Base-by-base conservation (phyloP, 179 eudicot genomes). In the Monotropa hypopitys region DNA sequence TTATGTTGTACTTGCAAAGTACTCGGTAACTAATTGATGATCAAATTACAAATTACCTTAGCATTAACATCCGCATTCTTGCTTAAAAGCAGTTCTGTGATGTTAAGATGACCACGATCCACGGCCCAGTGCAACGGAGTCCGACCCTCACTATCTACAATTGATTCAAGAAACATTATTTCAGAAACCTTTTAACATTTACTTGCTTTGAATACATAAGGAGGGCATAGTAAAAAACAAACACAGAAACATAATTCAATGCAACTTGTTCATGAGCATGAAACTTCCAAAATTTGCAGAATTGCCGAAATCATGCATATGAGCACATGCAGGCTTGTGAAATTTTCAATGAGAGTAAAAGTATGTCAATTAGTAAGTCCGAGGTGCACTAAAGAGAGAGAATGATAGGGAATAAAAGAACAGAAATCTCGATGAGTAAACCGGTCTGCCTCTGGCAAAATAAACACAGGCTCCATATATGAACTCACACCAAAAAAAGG, bases 91-190 rank as follows among this genome's bases (percentile, higher is more conserved):
- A 87, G 80, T 82, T 88, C 89, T 72, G 88, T 78, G 50, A 86
- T 84, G 75, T 85, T 84, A 49, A 89, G 82, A 79, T 94, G 96
- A 76, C 97, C 98, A 47, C 96, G 90, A 84, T 94, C 98, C 51
- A 92, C 98, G 67, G 97, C 98, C 98, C 98, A 94, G 78, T 92
- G 97, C 86, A 92, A 83, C 18, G 97, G 88, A 56, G 97, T 90
- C 51, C 96, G 89, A 20, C 96, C 97, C 85, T 92, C 97, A 75
- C 96, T 92, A 83, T 94, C 98, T 94, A 89, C 83, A 82, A 77
- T 30, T 65, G 49, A 38, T 69, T 16, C 40, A 68, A 61, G 47
- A 71, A 76, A 79, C 56, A 35, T 9, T n/a, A 73, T 11, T 10
- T 53, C 21, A 21, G 76, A 20, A 18, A 7, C 53, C 10, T 33